Evolutionary conservation across 768 basidiomycete species (phyloP).

Genomic region (Mycena galopus): DNA sequence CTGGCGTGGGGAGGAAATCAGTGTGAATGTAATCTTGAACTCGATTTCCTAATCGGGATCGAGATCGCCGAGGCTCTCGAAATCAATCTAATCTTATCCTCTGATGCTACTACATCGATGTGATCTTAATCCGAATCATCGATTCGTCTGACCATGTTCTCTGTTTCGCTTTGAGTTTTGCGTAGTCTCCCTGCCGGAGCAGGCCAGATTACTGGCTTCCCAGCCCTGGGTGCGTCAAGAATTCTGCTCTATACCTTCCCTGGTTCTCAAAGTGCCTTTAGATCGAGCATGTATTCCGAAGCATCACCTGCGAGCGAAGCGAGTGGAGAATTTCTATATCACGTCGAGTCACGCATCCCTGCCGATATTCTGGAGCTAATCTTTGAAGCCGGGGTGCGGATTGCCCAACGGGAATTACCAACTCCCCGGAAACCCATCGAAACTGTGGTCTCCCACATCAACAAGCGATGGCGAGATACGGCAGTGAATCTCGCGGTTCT

Average conservation of each 20-base stretch:
- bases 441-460: conserved; percentile 30
- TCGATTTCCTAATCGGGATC: neutral
- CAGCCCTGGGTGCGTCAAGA: conserved; percentile 18
- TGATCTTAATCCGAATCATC: conserved; percentile 22
- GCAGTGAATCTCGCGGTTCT: conserved; percentile 30
- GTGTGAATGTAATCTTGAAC: too few species aligned
- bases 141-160: conserved; percentile 27
- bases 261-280: neutral
- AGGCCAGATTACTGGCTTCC: conserved; percentile 23
- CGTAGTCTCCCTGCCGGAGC: conserved; percentile 27
- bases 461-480: conserved; percentile 29
- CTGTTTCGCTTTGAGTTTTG: conserved; percentile 11
- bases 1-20: too few species aligned
- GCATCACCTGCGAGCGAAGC: conserved; percentile 11
- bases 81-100: conserved; percentile 9
- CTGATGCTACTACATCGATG: conserved; percentile 4
- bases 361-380: conserved; percentile 34
- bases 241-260: neutral
- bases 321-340: conserved; percentile 10
- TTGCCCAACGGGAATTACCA: conserved; percentile 7
- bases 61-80: too few species aligned
- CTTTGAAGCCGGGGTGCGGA: conserved; percentile 29
- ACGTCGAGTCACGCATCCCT: conserved; percentile 32
- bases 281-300: conserved; percentile 23
- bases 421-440: conserved; percentile 20